These are phyloP conservation scores for Nigrospora sphaerica DNA, from an alignment of 2,329 filamentous ascomycete genomes.

Conservation along the genomic window DNA sequence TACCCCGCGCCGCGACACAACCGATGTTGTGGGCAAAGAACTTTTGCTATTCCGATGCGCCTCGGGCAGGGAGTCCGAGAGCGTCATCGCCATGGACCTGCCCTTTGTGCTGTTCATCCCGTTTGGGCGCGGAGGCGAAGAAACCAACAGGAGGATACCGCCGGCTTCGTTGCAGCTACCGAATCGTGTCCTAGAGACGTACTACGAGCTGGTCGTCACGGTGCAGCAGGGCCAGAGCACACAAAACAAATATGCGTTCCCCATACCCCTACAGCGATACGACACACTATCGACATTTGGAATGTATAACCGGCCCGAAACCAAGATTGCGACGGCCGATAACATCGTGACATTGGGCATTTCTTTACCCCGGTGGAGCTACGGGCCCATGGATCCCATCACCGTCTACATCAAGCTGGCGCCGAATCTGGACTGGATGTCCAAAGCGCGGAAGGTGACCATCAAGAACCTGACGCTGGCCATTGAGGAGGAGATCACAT, in stretches of 20 bases:
- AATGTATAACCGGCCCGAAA: conserved; percentile 97
- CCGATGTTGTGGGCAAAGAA: conserved; percentile 92
- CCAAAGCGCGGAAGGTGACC: conserved; percentile 83
- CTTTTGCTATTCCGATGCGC: conserved; percentile 84
- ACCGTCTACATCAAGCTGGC: conserved; percentile 92
- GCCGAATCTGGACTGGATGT: conserved; percentile 86
- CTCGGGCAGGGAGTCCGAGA: conserved; percentile 77
- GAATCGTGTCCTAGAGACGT: conserved; percentile 92
- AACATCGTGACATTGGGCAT: conserved; percentile 89
- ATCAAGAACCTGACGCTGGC: conserved; percentile 90
- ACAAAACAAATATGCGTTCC: conserved; percentile 86
- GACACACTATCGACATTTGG: conserved; percentile 97
- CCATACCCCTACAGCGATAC: conserved; percentile 85
- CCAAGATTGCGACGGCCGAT: conserved; percentile 77
- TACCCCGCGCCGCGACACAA: conserved; percentile 82
- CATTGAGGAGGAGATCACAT: conserved; percentile 98
- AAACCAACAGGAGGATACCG: conserved; percentile 82
- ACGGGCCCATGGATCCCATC: conserved; percentile 89
- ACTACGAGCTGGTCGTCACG: conserved; percentile 91
- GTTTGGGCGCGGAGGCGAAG: conserved; percentile 83
- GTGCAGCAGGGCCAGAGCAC: conserved; percentile 84
- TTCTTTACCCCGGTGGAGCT: conserved; percentile 90
- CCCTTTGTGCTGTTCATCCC: conserved; percentile 97
- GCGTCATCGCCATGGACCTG: conserved; percentile 89
- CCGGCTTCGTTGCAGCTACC: conserved; percentile 87